Conservation (phyloP, 2,329 filamentous ascomycete species). For the Penicillium sp. region DNA sequence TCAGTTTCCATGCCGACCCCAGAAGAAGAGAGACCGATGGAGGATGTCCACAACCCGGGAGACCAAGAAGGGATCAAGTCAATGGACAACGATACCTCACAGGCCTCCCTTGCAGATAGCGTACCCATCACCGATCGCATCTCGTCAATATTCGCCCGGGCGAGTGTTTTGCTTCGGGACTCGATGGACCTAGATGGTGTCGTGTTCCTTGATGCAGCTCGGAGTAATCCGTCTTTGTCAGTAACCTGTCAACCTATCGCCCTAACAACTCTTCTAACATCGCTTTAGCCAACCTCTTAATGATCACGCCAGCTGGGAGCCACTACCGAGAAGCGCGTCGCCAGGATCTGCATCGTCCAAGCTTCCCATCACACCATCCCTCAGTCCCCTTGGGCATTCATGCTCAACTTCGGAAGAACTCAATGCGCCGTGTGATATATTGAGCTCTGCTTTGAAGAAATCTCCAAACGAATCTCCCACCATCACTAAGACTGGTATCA, state of each 20-base stretch:
- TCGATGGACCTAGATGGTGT: conserved; percentile 44
- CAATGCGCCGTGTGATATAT: conserved; percentile 16
- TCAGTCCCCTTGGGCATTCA: neutral
- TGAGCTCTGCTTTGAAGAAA: conserved; percentile 18
- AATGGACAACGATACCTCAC: neutral
- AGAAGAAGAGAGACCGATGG: conserved; percentile 6
- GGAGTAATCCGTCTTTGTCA: conserved; percentile 26
- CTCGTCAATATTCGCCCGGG: conserved; percentile 41
- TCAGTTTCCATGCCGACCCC: conserved; percentile 3
- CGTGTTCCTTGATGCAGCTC: conserved; percentile 30
- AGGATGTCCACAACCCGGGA: conserved; percentile 4
- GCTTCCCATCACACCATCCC: neutral
- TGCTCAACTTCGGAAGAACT: neutral
- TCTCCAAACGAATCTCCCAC: neutral
- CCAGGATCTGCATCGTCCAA: neutral
- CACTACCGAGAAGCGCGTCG: conserved; percentile 7
- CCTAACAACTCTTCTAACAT: neutral
- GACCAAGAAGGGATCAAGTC: neutral
- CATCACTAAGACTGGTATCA: conserved; percentile 1
- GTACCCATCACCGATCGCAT: conserved; percentile 19
- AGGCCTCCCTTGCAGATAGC: conserved; percentile 8
- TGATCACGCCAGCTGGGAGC: conserved; percentile 24
- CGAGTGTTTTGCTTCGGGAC: conserved; percentile 44
- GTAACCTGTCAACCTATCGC: neutral
- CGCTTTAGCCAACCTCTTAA: conserved; percentile 13